Evolutionary conservation across 805 yeast species (phyloP).

Genomic region (Candida hungchunana): DNA sequence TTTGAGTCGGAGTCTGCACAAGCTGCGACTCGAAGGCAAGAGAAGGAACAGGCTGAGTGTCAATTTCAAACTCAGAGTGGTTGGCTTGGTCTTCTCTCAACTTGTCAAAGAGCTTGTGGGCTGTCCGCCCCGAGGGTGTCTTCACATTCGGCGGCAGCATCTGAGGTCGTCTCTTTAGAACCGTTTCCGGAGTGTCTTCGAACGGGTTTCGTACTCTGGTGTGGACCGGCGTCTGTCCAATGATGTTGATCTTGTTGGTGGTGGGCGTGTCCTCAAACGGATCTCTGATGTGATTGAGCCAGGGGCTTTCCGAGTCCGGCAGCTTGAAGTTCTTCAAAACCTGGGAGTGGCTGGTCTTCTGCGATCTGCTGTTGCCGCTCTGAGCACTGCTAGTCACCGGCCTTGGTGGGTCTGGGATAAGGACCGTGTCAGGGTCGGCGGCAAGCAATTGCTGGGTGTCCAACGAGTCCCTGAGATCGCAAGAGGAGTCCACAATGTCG

Average conservation of each 20-base stretch:
- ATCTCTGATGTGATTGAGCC: slow-evolving; percentile 30
- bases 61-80: slow-evolving; percentile 18
- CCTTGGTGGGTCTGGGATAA: slow-evolving; percentile 2
- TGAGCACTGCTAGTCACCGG: not conserved
- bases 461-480: slow-evolving; percentile 16
- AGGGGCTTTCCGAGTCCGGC: slow-evolving; percentile 19
- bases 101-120: slow-evolving; percentile 18
- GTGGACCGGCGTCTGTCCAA: slow-evolving; percentile 13
- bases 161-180: not conserved
- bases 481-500: slow-evolving; percentile 23
- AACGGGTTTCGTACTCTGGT: slow-evolving; percentile 8
- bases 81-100: slow-evolving; percentile 19
- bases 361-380: not conserved
- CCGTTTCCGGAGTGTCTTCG: slow-evolving; percentile 18
- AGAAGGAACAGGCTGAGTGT: slow-evolving; percentile 19
- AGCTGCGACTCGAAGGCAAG: slow-evolving; percentile 15
- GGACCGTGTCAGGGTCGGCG: slow-evolving; percentile 7
- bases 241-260: slow-evolving; percentile 5
- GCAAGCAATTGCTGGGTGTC: slow-evolving; percentile 20
- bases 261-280: slow-evolving; percentile 34
- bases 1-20: slow-evolving; percentile 6
- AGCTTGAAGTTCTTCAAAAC: slow-evolving; percentile 19
- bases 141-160: slow-evolving; percentile 4
- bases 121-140: slow-evolving; percentile 9
- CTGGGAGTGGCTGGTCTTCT: slow-evolving; percentile 9